Evolutionary conservation across 108 stramenopile genomes (phyloP).

Genomic region (Asterionellopsis glacialis): DNA sequence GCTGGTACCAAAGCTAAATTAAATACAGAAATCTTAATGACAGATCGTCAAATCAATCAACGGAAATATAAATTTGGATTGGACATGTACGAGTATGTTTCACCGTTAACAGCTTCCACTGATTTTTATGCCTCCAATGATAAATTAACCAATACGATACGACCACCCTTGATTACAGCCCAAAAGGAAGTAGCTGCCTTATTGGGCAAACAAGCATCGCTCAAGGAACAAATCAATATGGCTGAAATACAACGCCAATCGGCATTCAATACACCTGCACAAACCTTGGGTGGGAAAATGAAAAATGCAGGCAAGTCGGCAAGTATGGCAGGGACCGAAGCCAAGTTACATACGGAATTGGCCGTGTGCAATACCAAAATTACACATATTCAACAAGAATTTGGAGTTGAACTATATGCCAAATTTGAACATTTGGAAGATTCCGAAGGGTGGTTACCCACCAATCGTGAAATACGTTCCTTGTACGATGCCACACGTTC

Average conservation of each 20-base stretch:
- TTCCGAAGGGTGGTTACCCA: constrained; percentile 68
- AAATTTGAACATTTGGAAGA: constrained; percentile 66
- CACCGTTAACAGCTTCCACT: constrained; percentile 48
- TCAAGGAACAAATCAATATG: constrained; percentile 49
- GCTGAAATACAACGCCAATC: constrained; percentile 52
- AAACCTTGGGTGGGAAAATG: constrained; percentile 54
- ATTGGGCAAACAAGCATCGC: constrained; percentile 44
- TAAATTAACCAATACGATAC: constrained; percentile 48
- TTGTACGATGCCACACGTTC: constrained; percentile 63
- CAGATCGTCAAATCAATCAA: constrained; percentile 59
- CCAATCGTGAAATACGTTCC: constrained; percentile 65
- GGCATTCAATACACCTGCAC: constrained; percentile 56
- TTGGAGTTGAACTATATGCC: constrained; percentile 58
- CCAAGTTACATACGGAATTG: constrained; percentile 66
- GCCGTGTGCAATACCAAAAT: constrained; percentile 53
- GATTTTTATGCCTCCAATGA: constrained; percentile 77
- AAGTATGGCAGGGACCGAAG: constrained; percentile 53
- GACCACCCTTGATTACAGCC: constrained; percentile 56
- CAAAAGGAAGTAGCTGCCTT: constrained; percentile 77
- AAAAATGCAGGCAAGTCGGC: constrained; percentile 67
- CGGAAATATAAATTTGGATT: constrained; percentile 74
- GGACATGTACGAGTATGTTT: constrained; percentile 72
- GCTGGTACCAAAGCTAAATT: constrained; percentile 64
- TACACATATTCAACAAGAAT: constrained; percentile 65
- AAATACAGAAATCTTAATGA: constrained; percentile 62